These are phyloP conservation scores for Yamadazyma phyllophila DNA, from an alignment of 805 yeast species.

Conservation along the genomic window DNA sequence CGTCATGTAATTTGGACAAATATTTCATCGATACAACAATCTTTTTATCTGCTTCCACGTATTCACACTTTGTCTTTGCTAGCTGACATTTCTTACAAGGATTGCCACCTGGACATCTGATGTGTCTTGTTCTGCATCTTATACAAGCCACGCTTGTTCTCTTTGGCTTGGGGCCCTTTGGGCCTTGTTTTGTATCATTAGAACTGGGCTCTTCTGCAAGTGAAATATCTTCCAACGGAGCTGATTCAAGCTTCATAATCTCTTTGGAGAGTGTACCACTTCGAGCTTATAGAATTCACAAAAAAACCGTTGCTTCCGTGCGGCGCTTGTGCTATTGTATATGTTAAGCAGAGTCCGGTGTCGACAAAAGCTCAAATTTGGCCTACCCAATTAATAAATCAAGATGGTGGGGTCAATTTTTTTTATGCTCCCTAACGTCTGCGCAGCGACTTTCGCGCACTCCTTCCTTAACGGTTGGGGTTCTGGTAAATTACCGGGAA, in stretches of 20 bases:
- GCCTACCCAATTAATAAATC: too few species aligned
- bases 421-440: neutral
- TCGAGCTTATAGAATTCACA: too few species aligned
- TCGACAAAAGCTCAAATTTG: too few species aligned
- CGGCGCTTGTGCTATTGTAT: too few species aligned
- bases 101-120: constrained; percentile 75
- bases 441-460: too few species aligned
- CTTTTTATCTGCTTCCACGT: constrained; percentile 68
- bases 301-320: too few species aligned
- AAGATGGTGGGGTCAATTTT: neutral
- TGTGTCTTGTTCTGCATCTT: constrained; percentile 68
- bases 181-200: neutral
- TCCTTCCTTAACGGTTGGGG: too few species aligned
- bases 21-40: constrained; percentile 72
- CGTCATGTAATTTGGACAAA: constrained; percentile 63
- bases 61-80: constrained; percentile 62
- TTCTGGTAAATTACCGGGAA: neutral
- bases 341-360: too few species aligned
- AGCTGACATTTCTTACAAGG: constrained; percentile 64
- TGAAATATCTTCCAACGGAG: neutral
- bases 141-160: constrained; percentile 51
- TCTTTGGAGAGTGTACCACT: too few species aligned
- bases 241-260: too few species aligned
- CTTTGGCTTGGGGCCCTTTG: constrained; percentile 18
- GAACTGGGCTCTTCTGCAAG: neutral